Percentiles rank a stretch among this genome's conserved stretches.
These are phyloP conservation scores for Talaromyces sp. DNA, from an alignment of 2,329 filamentous ascomycete genomes.

Conservation along the genomic window DNA sequence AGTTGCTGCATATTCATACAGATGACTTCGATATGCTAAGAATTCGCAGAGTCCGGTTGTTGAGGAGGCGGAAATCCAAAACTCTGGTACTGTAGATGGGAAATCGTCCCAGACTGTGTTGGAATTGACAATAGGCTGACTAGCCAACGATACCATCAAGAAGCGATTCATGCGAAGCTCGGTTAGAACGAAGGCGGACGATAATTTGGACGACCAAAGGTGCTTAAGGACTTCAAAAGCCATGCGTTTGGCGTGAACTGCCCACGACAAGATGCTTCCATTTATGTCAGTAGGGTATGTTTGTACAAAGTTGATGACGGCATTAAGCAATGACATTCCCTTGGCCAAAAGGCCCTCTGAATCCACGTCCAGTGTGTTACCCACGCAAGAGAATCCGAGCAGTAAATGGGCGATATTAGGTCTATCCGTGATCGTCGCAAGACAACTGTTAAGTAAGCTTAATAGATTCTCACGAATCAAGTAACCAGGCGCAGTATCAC, in stretches of 20 bases:
- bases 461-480: slow-evolving; percentile 79
- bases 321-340: slow-evolving; percentile 77
- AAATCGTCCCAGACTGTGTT: slow-evolving; percentile 72
- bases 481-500: slow-evolving; percentile 68
- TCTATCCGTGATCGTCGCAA: slow-evolving; percentile 68
- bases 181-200: slow-evolving; percentile 68
- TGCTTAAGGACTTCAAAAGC: slow-evolving; percentile 71
- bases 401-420: slow-evolving; percentile 89
- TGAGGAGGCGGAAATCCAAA: slow-evolving; percentile 66
- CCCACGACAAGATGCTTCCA: slow-evolving; percentile 62
- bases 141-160: slow-evolving; percentile 71
- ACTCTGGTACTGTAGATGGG: slow-evolving; percentile 58
- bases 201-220: slow-evolving; percentile 80
- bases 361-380: slow-evolving; percentile 66
- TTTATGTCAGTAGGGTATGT: slow-evolving; percentile 64
- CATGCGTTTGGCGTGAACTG: slow-evolving; percentile 65
- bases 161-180: slow-evolving; percentile 79
- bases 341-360: slow-evolving; percentile 67
- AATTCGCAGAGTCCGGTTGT: slow-evolving; percentile 70
- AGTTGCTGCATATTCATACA: slow-evolving; percentile 79
- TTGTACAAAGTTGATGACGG: slow-evolving; percentile 68
- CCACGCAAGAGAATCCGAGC: slow-evolving; percentile 78
- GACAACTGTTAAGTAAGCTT: slow-evolving; percentile 77
- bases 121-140: slow-evolving; percentile 67
- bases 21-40: slow-evolving; percentile 69